Conservation (phyloP, 306 rosid genomes). For the Glycine latifolia region DNA sequence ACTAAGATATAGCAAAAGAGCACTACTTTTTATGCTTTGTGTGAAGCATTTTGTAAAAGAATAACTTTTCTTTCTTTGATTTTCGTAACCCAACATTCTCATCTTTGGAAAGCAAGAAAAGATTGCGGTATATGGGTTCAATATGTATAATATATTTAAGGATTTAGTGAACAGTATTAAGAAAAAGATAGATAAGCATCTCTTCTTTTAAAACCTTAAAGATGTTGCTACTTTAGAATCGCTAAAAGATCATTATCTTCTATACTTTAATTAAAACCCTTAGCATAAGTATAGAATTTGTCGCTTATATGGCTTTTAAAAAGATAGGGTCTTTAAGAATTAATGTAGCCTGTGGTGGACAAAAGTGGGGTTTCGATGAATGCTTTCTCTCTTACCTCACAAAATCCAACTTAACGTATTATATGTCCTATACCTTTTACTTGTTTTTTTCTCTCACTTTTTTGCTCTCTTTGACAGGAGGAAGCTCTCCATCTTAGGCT, state of each 20-base stretch:
- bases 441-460: constrained; percentile 21
- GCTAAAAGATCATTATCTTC: constrained; percentile 82
- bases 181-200: constrained; percentile 74
- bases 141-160: constrained; percentile 46
- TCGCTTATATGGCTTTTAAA: constrained; percentile 75
- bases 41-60: constrained; percentile 75
- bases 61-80: constrained; percentile 80
- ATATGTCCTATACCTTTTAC: constrained; percentile 48
- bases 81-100: constrained; percentile 89
- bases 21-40: constrained; percentile 90
- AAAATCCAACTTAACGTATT: constrained; percentile 46
- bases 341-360: constrained; percentile 56
- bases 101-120: constrained; percentile 75
- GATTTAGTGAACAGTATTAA: constrained; percentile 50
- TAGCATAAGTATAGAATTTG: constrained; percentile 83
- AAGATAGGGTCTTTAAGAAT: constrained; percentile 62
- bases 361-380: constrained; percentile 48
- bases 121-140: constrained; percentile 65
- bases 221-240: constrained; percentile 90
- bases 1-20: constrained; percentile 79
- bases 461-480: constrained; percentile 51
- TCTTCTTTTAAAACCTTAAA: constrained; percentile 78
- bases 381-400: constrained; percentile 48
- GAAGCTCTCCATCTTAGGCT: constrained; percentile 63
- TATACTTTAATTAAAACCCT: constrained; percentile 66